Conservation (phyloP, 148 eudicot genomes). For the Fagopyrum esculentum region DNA sequence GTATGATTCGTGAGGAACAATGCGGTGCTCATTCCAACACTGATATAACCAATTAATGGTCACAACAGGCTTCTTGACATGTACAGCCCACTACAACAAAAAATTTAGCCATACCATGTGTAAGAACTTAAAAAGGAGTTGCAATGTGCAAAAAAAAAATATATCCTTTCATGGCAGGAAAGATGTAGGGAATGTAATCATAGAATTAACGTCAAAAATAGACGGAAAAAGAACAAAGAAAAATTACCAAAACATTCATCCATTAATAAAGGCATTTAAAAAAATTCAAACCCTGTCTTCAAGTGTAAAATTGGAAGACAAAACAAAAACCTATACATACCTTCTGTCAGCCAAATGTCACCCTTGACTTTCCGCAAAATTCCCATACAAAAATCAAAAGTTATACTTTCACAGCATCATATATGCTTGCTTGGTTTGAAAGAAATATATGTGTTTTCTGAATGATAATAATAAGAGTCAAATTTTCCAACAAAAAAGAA, state of each 20-base stretch:
- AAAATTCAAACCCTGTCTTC: neutral
- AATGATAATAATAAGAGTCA: neutral
- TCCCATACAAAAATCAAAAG: neutral
- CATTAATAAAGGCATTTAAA: neutral
- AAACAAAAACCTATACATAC: neutral
- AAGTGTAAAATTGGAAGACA: neutral
- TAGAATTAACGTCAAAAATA: neutral
- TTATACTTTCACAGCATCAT: neutral
- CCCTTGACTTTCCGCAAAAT: neutral
- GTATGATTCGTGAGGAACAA: slow-evolving; percentile 80
- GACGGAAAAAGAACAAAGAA: neutral
- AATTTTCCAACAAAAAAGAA: neutral
- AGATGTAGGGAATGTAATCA: neutral
- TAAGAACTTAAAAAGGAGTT: neutral
- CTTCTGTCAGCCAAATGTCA: neutral
- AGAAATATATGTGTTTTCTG: neutral
- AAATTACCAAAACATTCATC: neutral
- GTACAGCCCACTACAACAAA: slow-evolving; percentile 74
- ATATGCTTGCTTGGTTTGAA: neutral
- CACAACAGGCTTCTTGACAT: slow-evolving; percentile 72
- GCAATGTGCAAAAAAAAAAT: neutral
- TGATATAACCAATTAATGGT: slow-evolving; percentile 79
- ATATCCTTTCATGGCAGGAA: neutral
- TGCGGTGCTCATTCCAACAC: slow-evolving; percentile 98
- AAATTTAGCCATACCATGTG: neutral